Evolutionary conservation across 164 flowering plant species (phyloP).

Genomic region (Santalum album): DNA sequence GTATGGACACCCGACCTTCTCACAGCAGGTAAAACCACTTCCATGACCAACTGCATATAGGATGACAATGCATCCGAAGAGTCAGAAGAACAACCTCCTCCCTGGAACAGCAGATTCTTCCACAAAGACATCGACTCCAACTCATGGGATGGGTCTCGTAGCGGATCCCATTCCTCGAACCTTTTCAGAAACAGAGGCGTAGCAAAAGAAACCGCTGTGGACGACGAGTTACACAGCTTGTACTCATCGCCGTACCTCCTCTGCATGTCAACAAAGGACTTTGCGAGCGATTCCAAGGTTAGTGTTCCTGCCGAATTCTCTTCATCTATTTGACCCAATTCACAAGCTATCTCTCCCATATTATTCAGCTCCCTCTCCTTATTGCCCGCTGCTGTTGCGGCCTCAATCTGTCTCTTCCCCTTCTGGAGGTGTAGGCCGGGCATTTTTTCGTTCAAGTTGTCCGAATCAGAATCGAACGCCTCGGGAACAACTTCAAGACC

Average conservation of each 20-base stretch:
- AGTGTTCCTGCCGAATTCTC: slow-evolving; percentile 43
- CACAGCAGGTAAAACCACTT: slow-evolving; percentile 77
- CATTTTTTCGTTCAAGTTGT: slow-evolving; percentile 79
- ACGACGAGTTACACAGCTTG: slow-evolving; percentile 62
- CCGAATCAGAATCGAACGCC: slow-evolving; percentile 74
- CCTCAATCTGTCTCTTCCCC: slow-evolving; percentile 51
- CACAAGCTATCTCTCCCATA: slow-evolving; percentile 43
- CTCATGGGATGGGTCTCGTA: slow-evolving; percentile 58
- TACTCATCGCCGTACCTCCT: slow-evolving; percentile 48
- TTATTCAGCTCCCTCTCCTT: slow-evolving; percentile 51
- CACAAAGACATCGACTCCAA: slow-evolving; percentile 46
- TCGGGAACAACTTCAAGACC: slow-evolving; percentile 56
- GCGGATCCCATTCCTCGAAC: slow-evolving; percentile 93
- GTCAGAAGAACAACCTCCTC: slow-evolving; percentile 38
- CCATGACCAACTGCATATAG: slow-evolving; percentile 58
- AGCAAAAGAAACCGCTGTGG: slow-evolving; percentile 70
- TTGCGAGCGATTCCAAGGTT: slow-evolving; percentile 59
- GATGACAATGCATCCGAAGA: slow-evolving; percentile 48
- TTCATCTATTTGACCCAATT: slow-evolving; percentile 34
- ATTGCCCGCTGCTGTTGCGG: too few relatives aligned
- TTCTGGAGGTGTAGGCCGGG: too few relatives aligned
- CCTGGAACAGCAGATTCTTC: slow-evolving; percentile 64
- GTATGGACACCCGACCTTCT: slow-evolving; percentile 73
- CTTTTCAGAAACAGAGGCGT: slow-evolving; percentile 55
- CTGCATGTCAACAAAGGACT: slow-evolving; percentile 45